Conservation (phyloP, 164 flowering plant species). For the Platanus orientalis region DNA sequence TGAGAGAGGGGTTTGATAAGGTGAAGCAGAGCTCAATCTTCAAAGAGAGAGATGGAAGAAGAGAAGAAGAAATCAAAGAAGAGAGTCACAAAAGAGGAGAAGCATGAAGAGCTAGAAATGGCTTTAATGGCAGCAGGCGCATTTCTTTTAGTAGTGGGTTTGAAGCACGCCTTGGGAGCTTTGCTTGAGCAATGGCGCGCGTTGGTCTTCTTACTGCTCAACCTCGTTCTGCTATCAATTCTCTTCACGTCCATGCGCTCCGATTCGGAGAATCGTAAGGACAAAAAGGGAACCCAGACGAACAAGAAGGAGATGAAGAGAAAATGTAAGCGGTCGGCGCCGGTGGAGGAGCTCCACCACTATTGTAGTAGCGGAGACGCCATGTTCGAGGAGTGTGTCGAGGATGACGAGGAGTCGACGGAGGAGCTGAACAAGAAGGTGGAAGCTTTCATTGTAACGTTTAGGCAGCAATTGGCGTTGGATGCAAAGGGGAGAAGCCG, state of each 20-base stretch:
- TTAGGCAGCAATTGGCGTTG: conserved; percentile 48
- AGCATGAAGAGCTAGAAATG: conserved; percentile 7
- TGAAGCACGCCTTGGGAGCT: conserved; percentile 5
- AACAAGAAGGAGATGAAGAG: conserved; percentile 1
- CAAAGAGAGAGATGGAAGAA: background rate
- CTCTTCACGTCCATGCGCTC: conserved; percentile 37
- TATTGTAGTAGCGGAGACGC: background rate
- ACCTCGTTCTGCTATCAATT: conserved; percentile 48
- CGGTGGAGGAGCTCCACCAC: background rate
- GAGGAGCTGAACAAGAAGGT: conserved; percentile 62
- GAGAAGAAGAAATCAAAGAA: conserved; percentile 6
- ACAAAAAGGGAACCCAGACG: background rate
- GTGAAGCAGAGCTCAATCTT: no score
- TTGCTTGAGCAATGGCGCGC: conserved; percentile 49
- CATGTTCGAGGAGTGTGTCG: background rate
- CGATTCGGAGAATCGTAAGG: conserved; percentile 1
- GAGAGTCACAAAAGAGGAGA: background rate
- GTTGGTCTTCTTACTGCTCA: conserved; percentile 49
- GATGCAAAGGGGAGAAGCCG: conserved; percentile 36
- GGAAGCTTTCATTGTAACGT: conserved; percentile 63
- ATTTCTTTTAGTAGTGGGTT: conserved; percentile 15
- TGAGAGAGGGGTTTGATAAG: no score
- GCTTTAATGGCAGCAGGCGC: conserved; percentile 6
- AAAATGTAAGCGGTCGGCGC: background rate
- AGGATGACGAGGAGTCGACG: conserved; percentile 22